These are phyloP conservation scores for Xylaria venustula DNA, from an alignment of 495 filamentous ascomycete species.

Conservation along the genomic window DNA sequence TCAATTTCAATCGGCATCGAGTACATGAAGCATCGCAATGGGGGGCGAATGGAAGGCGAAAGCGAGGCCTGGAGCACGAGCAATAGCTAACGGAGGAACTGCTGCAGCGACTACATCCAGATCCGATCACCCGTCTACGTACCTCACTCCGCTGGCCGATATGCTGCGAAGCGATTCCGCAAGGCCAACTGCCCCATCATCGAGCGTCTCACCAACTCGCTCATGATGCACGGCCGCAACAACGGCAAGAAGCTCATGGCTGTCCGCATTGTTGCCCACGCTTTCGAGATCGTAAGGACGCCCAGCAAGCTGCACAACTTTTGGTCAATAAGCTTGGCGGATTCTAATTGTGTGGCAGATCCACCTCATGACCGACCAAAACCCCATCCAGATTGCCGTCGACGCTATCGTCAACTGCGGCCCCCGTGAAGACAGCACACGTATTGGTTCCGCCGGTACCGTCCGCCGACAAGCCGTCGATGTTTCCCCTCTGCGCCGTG, in stretches of 20 bases:
- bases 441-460: conserved; percentile 98
- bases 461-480: conserved; percentile 99
- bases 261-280: conserved; percentile 96
- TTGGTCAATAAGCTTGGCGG: background rate
- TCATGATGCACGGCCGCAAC: conserved; percentile 99
- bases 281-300: conserved; percentile 93
- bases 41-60: background rate
- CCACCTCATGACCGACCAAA: conserved; percentile 99
- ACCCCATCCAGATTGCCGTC: conserved; percentile 99
- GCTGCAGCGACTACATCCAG: conserved; percentile 94
- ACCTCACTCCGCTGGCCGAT: conserved; percentile 96
- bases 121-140: conserved; percentile 98
- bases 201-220: conserved; percentile 99
- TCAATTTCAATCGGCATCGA: conserved; percentile 12
- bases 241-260: conserved; percentile 99
- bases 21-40: conserved; percentile 13
- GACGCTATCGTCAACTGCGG: conserved; percentile 99
- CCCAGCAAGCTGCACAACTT: background rate
- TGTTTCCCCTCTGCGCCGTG: conserved; percentile 97
- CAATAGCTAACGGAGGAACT: conserved; percentile 47
- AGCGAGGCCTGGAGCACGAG: background rate
- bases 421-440: conserved; percentile 98
- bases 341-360: conserved; percentile 57
- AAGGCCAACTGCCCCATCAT: conserved; percentile 99
- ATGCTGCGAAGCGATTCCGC: conserved; percentile 99